These are phyloP conservation scores for Sphenostylis stenocarpa DNA, from an alignment of 306 rosid species.

Conservation along the genomic window DNA sequence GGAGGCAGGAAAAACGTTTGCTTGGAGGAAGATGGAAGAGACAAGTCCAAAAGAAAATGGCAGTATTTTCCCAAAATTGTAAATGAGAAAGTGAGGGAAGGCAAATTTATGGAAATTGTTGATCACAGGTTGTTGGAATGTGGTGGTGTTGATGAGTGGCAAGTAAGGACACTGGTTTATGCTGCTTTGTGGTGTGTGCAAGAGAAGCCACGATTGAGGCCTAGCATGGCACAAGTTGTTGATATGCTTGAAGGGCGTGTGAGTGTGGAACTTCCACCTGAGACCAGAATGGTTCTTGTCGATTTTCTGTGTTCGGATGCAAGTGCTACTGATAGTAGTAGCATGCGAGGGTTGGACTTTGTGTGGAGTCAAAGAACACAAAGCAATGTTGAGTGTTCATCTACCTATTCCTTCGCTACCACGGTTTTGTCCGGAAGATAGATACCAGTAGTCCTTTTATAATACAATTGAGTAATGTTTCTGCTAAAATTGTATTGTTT, in stretches of 20 bases:
- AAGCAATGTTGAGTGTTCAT: slow-evolving; percentile 25
- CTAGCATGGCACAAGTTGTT: slow-evolving; percentile 60
- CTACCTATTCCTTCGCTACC: slow-evolving; percentile 47
- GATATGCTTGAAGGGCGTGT: slow-evolving; percentile 76
- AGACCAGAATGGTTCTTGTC: slow-evolving; percentile 52
- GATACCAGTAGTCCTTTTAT: too few relatives aligned
- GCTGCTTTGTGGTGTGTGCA: slow-evolving; percentile 85
- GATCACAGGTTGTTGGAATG: slow-evolving; percentile 53
- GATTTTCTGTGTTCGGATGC: slow-evolving; percentile 55
- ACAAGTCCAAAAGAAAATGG: slow-evolving; percentile 47
- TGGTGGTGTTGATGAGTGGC: slow-evolving; percentile 56
- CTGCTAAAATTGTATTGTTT: neutral
- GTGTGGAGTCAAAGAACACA: slow-evolving; percentile 25
- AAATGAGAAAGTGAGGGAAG: slow-evolving; percentile 67
- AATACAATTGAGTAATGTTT: neutral
- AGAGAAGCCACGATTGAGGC: slow-evolving; percentile 67
- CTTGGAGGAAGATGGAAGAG: slow-evolving; percentile 29
- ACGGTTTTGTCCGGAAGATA: slow-evolving; percentile 52
- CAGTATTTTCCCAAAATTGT: slow-evolving; percentile 64
- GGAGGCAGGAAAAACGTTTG: slow-evolving; percentile 66
- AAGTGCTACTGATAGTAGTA: slow-evolving; percentile 8
- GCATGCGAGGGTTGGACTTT: slow-evolving; percentile 21
- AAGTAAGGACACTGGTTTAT: slow-evolving; percentile 49
- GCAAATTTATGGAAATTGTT: slow-evolving; percentile 62
- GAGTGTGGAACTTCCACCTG: slow-evolving; percentile 66